These are phyloP conservation scores for Suillus luteus DNA, from an alignment of 768 basidiomycete species.

Conservation along the genomic window DNA sequence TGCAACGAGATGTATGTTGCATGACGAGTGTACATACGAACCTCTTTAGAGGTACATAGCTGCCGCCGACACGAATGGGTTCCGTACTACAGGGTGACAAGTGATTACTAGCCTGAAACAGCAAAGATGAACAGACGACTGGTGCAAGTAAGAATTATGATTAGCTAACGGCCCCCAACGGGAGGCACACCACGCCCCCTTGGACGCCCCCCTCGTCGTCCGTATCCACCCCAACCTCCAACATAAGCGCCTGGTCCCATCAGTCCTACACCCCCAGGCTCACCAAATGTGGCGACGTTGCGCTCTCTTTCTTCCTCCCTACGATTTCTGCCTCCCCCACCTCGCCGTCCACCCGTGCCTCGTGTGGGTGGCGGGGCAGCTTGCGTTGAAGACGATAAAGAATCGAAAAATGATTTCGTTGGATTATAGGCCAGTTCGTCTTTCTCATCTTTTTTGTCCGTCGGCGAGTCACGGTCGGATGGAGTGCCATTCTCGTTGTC, in stretches of 20 bases:
- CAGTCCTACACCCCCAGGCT: conserved; percentile 76
- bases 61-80: background rate
- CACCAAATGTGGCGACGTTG: conserved; percentile 87
- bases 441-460: conserved; percentile 33
- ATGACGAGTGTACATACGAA: background rate
- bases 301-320: conserved; percentile 83
- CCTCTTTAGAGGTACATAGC: background rate
- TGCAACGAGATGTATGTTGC: background rate
- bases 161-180: conserved; percentile 25
- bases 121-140: background rate
- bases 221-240: conserved; percentile 76
- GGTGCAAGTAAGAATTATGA: background rate
- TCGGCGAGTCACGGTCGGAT: conserved; percentile 30
- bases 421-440: conserved; percentile 69
- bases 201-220: conserved; percentile 49
- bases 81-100: background rate
- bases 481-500: conserved; percentile 34
- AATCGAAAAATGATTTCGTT: conserved; percentile 80
- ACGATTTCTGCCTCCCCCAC: conserved; percentile 62
- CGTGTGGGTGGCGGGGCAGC: conserved; percentile 32
- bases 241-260: conserved; percentile 80
- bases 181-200: conserved; percentile 34
- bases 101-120: conserved; percentile 6
- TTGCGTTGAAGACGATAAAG: conserved; percentile 52
- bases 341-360: conserved; percentile 43